These are phyloP conservation scores for Xylariaceae sp. DNA, from an alignment of 2,329 filamentous ascomycete species.

Conservation along the genomic window DNA sequence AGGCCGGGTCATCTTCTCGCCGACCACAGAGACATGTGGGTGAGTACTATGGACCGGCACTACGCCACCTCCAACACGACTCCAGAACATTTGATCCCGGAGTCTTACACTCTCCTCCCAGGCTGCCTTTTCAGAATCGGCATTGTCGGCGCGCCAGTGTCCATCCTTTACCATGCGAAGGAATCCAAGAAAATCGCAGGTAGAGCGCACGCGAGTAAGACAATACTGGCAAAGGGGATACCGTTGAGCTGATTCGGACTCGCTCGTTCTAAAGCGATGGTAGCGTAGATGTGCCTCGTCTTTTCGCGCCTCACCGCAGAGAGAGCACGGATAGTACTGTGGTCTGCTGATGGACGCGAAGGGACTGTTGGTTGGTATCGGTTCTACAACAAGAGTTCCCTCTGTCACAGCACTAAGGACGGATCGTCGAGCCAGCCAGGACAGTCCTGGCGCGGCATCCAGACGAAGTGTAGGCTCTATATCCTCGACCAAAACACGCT, in stretches of 20 bases:
- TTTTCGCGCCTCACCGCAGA: conserved; percentile 80
- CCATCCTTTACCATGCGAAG: conserved; percentile 87
- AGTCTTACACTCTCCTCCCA: conserved; percentile 94
- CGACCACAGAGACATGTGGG: conserved; percentile 18
- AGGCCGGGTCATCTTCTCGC: conserved; percentile 33
- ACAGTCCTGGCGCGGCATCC: conserved; percentile 83
- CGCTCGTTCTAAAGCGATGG: conserved; percentile 83
- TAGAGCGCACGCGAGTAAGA: conserved; percentile 73
- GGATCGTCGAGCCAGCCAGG: conserved; percentile 84
- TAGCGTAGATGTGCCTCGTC: conserved; percentile 67
- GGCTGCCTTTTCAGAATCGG: conserved; percentile 76
- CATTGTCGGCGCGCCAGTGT: conserved; percentile 77
- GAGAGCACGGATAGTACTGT: conserved; percentile 65
- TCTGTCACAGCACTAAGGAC: conserved; percentile 80
- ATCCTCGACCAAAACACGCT: conserved; percentile 80
- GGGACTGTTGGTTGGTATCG: conserved; percentile 59
- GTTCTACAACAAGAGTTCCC: conserved; percentile 83
- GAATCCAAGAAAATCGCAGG: conserved; percentile 90
- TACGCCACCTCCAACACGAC: conserved; percentile 84
- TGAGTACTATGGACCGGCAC: conserved; percentile 53
- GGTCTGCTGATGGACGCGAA: conserved; percentile 47
- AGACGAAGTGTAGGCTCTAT: conserved; percentile 90
- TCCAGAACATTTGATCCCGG: conserved; percentile 96
- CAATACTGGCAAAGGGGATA: conserved; percentile 91
- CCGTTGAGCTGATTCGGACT: conserved; percentile 77